phyloP scores from a whole-genome alignment of 2,329 filamentous ascomycete genomes.

The Penicillium rolfsii region DNA sequence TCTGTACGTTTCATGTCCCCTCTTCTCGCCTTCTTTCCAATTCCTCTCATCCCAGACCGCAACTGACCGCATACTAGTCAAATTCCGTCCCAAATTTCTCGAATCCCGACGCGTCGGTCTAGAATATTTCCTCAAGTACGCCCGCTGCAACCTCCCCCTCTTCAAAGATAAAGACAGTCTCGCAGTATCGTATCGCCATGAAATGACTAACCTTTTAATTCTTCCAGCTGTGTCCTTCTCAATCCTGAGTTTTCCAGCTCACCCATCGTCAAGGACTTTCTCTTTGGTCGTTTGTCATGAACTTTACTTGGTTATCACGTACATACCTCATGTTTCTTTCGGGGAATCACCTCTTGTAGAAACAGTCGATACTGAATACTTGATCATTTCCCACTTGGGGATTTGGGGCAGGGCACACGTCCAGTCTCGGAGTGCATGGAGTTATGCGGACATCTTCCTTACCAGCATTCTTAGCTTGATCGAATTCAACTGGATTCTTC shows the following conservation, averaged over 20 bases:
- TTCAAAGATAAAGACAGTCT: no score
- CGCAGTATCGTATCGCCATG: no score
- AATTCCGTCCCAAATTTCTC: constrained; percentile 80
- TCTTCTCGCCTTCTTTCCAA: not conserved
- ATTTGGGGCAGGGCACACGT: not conserved
- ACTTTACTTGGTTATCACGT: not conserved
- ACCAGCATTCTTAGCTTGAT: not conserved
- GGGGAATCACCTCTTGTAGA: not conserved
- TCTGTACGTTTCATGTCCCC: constrained; percentile 62
- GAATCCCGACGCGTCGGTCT: constrained; percentile 81
- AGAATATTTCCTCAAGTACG: constrained; percentile 91
- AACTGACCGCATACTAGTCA: constrained; percentile 44
- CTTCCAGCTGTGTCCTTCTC: constrained; percentile 79
- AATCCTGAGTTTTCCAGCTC: constrained; percentile 94
- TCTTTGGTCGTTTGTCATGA: constrained; percentile 59
- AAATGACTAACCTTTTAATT: no score
- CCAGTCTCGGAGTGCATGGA: not conserved
- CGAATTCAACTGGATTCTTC: not conserved
- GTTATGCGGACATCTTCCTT: not conserved
- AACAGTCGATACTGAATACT: not conserved
- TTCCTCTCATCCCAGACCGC: not conserved
- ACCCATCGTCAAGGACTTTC: constrained; percentile 87
- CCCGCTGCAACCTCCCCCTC: constrained; percentile 17
- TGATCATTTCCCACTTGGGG: not conserved
- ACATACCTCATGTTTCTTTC: not conserved